Evolutionary conservation across 129 eudicot genomes (phyloP).

Genomic region (Rutidosis leptorrhynchoides): DNA sequence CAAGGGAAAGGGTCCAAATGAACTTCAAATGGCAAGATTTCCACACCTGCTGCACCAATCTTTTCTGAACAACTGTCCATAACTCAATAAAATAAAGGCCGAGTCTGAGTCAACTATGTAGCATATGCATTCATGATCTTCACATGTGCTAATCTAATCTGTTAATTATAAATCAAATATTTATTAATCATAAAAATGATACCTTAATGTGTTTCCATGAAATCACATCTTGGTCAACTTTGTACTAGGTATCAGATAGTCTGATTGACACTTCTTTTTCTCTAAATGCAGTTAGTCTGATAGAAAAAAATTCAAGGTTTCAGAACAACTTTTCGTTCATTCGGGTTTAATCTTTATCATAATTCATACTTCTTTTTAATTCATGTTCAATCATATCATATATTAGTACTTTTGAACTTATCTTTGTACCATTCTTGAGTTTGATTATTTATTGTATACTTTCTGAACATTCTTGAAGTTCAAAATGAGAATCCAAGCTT

Average conservation of each 20-base stretch:
- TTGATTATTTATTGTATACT: background rate
- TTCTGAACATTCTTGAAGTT: background rate
- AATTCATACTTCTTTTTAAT: background rate
- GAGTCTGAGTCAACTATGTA: constrained; percentile 23
- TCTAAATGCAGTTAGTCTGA: background rate
- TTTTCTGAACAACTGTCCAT: background rate
- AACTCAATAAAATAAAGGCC: background rate
- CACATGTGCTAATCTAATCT: constrained; percentile 20
- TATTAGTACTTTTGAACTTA: background rate
- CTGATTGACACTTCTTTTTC: background rate
- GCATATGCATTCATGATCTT: constrained; percentile 5
- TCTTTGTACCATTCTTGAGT: background rate
- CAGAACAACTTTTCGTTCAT: background rate
- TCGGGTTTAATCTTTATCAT: background rate
- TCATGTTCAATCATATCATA: background rate
- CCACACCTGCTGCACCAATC: background rate
- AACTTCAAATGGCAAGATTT: background rate
- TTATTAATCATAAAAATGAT: background rate
- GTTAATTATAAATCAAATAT: background rate
- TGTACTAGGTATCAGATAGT: background rate
- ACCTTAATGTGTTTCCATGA: constrained; percentile 1
- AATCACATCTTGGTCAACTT: constrained; percentile 1
- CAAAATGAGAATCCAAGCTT: constrained; percentile 21
- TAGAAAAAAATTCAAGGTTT: too few species aligned
- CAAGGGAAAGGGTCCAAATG: background rate